phyloP scores from a whole-genome alignment of 306 rosid species.

The Prinsepia uniflora region DNA sequence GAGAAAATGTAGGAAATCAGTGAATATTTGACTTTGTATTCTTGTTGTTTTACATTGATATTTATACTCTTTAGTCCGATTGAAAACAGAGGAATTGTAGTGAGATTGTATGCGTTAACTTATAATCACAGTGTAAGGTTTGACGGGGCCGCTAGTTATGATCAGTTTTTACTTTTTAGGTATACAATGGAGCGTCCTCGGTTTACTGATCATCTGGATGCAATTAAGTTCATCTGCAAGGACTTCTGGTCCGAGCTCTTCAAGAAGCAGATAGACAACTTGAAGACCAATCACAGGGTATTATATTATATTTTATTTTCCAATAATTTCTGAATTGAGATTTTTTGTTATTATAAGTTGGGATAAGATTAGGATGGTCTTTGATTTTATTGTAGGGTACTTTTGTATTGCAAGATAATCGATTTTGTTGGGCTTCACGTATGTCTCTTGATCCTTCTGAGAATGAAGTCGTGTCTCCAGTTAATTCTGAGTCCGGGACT shows the following conservation, averaged over 20 bases:
- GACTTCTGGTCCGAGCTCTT: constrained; percentile 98
- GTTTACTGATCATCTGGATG: constrained; percentile 87
- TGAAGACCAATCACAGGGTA: constrained; percentile 93
- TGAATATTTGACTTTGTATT: background rate
- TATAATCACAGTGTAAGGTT: background rate
- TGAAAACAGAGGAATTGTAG: background rate
- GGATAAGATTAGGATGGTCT: background rate
- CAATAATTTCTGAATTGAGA: constrained; percentile 1
- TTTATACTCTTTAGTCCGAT: background rate
- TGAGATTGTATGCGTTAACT: background rate
- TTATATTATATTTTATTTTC: constrained; percentile 18
- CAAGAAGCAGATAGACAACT: constrained; percentile 96
- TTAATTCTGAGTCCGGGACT: constrained; percentile 39
- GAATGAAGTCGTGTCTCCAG: constrained; percentile 46
- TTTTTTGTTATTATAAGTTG: constrained; percentile 10
- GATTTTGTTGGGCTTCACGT: constrained; percentile 81
- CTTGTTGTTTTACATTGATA: too few species aligned
- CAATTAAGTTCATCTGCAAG: constrained; percentile 96
- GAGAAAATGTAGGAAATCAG: background rate
- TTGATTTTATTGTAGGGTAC: constrained; percentile 65
- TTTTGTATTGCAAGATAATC: constrained; percentile 90
- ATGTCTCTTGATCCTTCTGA: constrained; percentile 66
- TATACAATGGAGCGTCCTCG: constrained; percentile 96
- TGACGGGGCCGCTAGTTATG: background rate
- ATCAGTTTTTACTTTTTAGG: constrained; percentile 30